These are phyloP conservation scores for Pseudozyma thailandica DNA, from an alignment of 1,284 basidiomycete genomes.

Conservation along the genomic window DNA sequence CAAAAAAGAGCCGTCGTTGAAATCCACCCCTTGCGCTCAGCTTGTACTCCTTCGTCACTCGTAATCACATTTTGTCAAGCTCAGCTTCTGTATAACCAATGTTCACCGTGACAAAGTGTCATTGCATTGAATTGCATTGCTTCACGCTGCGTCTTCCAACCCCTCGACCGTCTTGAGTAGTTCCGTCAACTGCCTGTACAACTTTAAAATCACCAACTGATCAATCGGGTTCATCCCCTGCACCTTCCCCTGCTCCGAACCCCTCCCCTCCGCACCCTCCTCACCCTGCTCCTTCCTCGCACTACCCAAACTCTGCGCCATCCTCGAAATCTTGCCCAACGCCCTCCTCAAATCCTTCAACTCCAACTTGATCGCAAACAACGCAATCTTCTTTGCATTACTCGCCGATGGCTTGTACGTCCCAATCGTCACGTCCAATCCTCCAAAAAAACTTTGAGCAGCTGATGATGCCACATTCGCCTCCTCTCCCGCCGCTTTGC, in stretches of 20 bases:
- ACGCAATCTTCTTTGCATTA: slow-evolving; percentile 64
- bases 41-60: neutral
- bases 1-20: slow-evolving; percentile 26
- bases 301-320: slow-evolving; percentile 39
- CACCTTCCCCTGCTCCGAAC: neutral
- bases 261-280: neutral
- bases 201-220: slow-evolving; percentile 62
- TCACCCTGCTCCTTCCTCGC: neutral
- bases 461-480: neutral
- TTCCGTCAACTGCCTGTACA: slow-evolving; percentile 61
- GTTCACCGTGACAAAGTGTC: neutral
- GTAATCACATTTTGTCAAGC: too few species aligned
- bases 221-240: slow-evolving; percentile 60
- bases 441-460: slow-evolving; percentile 27
- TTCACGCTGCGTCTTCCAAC: slow-evolving; percentile 46
- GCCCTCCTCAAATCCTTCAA: slow-evolving; percentile 61
- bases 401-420: slow-evolving; percentile 50
- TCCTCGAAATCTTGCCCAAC: slow-evolving; percentile 54
- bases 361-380: slow-evolving; percentile 67
- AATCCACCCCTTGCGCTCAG: neutral
- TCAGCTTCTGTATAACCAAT: too few species aligned
- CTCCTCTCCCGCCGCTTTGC: neutral
- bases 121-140: neutral
- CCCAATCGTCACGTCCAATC: slow-evolving; percentile 62
- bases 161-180: slow-evolving; percentile 60